Percentiles rank a stretch among this genome's conserved stretches.
Evolutionary conservation across 805 yeast genomes (phyloP).

Genomic region (Ogataea nitratoaversa): DNA sequence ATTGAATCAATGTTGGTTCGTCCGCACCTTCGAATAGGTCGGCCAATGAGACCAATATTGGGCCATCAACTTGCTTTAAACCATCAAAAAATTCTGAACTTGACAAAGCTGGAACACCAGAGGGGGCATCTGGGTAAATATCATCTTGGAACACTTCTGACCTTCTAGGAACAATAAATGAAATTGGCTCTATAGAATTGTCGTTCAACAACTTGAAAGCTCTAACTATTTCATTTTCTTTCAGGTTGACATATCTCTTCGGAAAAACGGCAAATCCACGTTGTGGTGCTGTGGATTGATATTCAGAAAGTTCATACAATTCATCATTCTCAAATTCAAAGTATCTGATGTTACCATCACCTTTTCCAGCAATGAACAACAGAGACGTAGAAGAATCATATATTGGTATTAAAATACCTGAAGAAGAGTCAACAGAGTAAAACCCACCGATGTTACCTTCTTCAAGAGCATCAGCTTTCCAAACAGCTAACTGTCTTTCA

Average conservation of each 20-base stretch:
- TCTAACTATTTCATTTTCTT: conserved; percentile 79
- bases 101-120: conserved; percentile 69
- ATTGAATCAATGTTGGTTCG: conserved; percentile 45
- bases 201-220: conserved; percentile 88
- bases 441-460: conserved; percentile 90
- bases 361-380: conserved; percentile 91
- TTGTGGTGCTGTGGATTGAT: conserved; percentile 85
- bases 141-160: conserved; percentile 90
- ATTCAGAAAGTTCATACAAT: conserved; percentile 82
- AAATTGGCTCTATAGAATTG: conserved; percentile 79
- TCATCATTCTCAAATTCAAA: conserved; percentile 85
- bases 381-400: conserved; percentile 78
- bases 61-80: conserved; percentile 67
- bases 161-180: conserved; percentile 91
- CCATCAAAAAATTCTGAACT: conserved; percentile 82
- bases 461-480: conserved; percentile 75
- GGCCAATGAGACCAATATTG: conserved; percentile 71
- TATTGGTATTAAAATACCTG: conserved; percentile 91
- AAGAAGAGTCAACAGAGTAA: conserved; percentile 78
- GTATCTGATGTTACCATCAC: conserved; percentile 96
- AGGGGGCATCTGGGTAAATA: conserved; percentile 88
- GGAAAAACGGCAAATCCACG: conserved; percentile 94
- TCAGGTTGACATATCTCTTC: conserved; percentile 69
- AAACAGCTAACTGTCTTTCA: conserved; percentile 91
- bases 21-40: conserved; percentile 73